phyloP scores from a whole-genome alignment of 495 filamentous ascomycete species.

The Penicillium desertorum region DNA sequence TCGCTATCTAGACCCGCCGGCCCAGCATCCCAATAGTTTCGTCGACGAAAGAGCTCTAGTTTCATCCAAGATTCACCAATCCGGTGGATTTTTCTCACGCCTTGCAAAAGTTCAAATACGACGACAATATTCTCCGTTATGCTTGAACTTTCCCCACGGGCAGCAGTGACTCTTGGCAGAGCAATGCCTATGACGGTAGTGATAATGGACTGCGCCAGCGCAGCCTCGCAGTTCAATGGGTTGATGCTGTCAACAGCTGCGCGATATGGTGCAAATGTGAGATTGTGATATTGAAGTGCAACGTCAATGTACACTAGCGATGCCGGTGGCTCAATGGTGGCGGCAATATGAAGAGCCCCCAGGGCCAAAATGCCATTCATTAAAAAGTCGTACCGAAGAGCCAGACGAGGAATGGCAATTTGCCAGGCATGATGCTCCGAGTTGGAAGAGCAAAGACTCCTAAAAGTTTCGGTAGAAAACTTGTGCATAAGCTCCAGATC shows the following conservation, averaged over 20 bases:
- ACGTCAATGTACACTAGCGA: conserved; percentile 48
- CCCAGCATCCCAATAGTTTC: conserved; percentile 20
- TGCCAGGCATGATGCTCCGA: conserved; percentile 38
- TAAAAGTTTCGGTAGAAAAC: conserved; percentile 43
- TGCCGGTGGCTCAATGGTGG: conserved; percentile 34
- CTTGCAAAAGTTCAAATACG: conserved; percentile 40
- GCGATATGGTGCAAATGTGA: conserved; percentile 47
- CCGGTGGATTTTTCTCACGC: conserved; percentile 36
- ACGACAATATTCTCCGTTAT: conserved; percentile 42
- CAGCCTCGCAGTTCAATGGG: conserved; percentile 49
- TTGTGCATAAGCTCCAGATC: conserved; percentile 46
- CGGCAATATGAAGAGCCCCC: conserved; percentile 54
- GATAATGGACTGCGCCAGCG: conserved; percentile 53
- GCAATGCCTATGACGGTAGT: conserved; percentile 51
- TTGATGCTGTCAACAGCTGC: conserved; percentile 46
- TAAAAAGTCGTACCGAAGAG: conserved; percentile 51
- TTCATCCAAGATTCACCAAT: conserved; percentile 38
- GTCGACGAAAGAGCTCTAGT: conserved; percentile 25
- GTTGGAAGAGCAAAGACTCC: conserved; percentile 32
- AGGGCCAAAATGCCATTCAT: conserved; percentile 56
- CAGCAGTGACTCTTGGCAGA: conserved; percentile 41
- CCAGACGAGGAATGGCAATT: conserved; percentile 47
- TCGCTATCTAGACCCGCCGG: conserved; percentile 23
- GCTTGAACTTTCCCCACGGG: conserved; percentile 29
- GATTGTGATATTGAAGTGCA: conserved; percentile 51